Base-by-base conservation (phyloP, 2,329 filamentous ascomycete genomes). In the Emmonsiellopsis sp. region DNA sequence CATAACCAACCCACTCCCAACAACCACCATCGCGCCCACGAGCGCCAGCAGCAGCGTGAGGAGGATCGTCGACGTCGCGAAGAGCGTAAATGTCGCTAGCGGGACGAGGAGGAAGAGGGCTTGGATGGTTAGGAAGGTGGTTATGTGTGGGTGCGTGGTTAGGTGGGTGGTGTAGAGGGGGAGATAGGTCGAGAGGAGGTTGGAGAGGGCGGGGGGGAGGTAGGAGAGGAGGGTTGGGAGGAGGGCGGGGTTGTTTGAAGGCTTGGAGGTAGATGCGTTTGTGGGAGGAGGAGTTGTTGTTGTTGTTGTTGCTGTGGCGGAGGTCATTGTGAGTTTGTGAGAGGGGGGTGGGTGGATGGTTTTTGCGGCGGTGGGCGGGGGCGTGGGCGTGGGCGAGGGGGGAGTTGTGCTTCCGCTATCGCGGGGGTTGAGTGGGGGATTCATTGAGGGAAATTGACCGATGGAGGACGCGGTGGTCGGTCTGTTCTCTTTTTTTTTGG, bases 101-200 rank as follows among this genome's bases (percentile, higher is more conserved):
- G 21, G 21, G 5, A 27, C 1, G 21, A 27, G 21, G 17, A 49
- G 17, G 42, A 90, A 76, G 55, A 82, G 66, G 54, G 84, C 62
- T 65, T 91, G 87, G 33, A 78, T 73, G 45, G 80, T 69, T 54
- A 89, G 65, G 66, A 93, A 88, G 55, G 83, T 81, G 53, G 86
- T 83, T 43, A 90, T 72, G 57, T 88, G 72, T 2, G 88, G 88
- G 72, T 60, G 83, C 76, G 42, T 80, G 74, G 53, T 76, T 74
- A 57, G 81, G 76, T 49, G 86, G 78, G 55, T 79, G 78, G 37
- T 80, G 72, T 0, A 85, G 83, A 45, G 47, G 21, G 53, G 40
- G 13, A 58, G 42, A 51, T 53, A 27, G 39, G 42, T 11, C 5
- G 6, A 6, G 6, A 43, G 27, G 53, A 40, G 31, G 32, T 39